A percentile compares a stretch with the other conserved stretches of the same genome.
phyloP scores from a whole-genome alignment of 257 asterid genomes.

The Penstemon newberryi region DNA sequence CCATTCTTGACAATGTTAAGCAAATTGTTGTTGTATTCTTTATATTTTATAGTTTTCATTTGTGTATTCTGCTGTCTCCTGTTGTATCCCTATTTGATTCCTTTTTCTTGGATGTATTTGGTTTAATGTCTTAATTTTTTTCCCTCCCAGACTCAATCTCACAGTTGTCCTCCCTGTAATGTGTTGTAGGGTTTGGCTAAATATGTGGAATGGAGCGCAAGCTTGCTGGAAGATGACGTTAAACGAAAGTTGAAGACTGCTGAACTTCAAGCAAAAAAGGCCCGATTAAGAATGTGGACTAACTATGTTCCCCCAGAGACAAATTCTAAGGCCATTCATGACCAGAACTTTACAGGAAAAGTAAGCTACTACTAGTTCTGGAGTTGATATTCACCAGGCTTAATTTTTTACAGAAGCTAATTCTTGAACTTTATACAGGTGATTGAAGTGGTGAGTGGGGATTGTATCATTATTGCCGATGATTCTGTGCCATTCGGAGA shows the following conservation, averaged over 20 bases:
- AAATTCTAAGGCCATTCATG: constrained; percentile 93
- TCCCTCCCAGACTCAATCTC: not conserved
- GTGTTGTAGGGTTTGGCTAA: constrained; percentile 75
- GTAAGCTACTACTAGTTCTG: constrained; percentile 36
- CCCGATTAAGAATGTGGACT: constrained; percentile 76
- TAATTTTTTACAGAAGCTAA: constrained; percentile 15
- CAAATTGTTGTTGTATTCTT: constrained; percentile 14
- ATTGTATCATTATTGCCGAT: constrained; percentile 86
- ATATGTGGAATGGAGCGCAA: constrained; percentile 94
- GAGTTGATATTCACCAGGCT: not conserved
- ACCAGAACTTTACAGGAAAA: constrained; percentile 93
- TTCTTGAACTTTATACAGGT: constrained; percentile 52
- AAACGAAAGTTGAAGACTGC: constrained; percentile 70
- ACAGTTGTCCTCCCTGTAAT: constrained; percentile 15
- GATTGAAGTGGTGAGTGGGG: constrained; percentile 89
- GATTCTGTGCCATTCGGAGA: constrained; percentile 89
- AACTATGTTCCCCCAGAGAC: constrained; percentile 83
- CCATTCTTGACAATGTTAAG: not conserved
- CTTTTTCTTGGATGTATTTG: too few relatives aligned
- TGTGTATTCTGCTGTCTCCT: not conserved
- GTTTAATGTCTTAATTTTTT: not conserved
- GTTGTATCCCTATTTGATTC: not conserved
- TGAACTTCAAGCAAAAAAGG: constrained; percentile 89
- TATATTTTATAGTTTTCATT: not conserved
- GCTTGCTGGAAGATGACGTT: constrained; percentile 72